Evolutionary conservation across 305 asterid species (phyloP), one percentile per base, ranked within the genome.

Genomic region (Fraxinus baroniana): DNA sequence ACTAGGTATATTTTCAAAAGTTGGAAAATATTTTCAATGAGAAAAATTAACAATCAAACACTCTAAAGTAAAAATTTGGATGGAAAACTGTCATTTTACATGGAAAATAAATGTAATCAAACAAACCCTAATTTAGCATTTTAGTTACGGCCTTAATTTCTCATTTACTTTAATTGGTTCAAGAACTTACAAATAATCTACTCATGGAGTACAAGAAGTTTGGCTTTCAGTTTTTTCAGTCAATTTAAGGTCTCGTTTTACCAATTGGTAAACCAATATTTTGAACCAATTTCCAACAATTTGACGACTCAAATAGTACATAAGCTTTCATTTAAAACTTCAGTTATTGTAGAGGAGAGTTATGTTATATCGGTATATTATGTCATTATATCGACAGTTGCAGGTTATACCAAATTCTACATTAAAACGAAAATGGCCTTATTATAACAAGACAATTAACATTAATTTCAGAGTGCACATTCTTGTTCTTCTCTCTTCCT

Each of bases 401-500:
- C 24, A 4, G 22, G 28, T 57, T 20, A 57, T 57, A 57, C 4
- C 68, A 20, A 57, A 18, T 6, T 57, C 28, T 18, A 57, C 12
- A 57, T 2, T 57, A 18, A n/a, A 52, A 18, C 7, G 28, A 57
- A 57, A 41, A 3, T 2, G 70, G 64, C 74, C 32, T 32, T 3
- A 70, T 17, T 30, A 26, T 4, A 74, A 62, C 76, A 79, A 57
- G 60, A 72, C 64, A 62, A 83, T 20, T 62, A 73, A 36, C 80
- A 72, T 32, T n/a, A 22, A 73, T 44, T 15, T 75, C 78, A 76
- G 44, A 85, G 2, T 80, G 18, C 85, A 9, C 8, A 57, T 68
- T 36, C 79, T 30, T 82, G 12, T 28, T 85, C 81, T 70, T 83
- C 88, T 86, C 85, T 80, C 90, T 90, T 87, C 85, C 92, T 90